Evolutionary conservation across 768 basidiomycete genomes (phyloP).

Genomic region (Chlorophyllum brunneum): DNA sequence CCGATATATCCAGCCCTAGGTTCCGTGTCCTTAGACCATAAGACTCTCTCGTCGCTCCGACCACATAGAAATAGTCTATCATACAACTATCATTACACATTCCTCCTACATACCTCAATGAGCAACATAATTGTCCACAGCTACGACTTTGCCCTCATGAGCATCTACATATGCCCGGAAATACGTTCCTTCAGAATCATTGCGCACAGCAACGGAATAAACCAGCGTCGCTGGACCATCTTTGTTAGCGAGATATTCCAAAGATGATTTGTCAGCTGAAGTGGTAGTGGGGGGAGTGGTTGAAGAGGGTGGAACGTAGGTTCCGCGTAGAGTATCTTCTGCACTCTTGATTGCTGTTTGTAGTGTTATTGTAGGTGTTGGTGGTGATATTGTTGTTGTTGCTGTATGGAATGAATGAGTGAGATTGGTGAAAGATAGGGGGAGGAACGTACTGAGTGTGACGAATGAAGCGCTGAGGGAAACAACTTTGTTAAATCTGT

Average conservation of each 20-base stretch:
- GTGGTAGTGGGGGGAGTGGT: slow-evolving; percentile 7
- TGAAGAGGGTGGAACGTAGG: neutral
- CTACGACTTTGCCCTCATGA: slow-evolving; percentile 42
- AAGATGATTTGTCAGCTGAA: neutral
- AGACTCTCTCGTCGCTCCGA: no score
- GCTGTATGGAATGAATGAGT: neutral
- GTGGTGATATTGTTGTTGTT: neutral
- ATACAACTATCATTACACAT: no score
- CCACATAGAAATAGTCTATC: no score
- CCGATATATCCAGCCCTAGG: no score
- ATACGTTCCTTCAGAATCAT: slow-evolving; percentile 37
- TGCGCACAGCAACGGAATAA: slow-evolving; percentile 31
- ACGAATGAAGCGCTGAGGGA: slow-evolving; percentile 32
- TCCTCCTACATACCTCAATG: neutral
- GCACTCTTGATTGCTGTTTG: slow-evolving; percentile 7
- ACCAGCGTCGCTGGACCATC: slow-evolving; percentile 37
- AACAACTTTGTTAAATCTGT: slow-evolving; percentile 23
- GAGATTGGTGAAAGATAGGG: neutral
- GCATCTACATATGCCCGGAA: slow-evolving; percentile 56
- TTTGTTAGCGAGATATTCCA: slow-evolving; percentile 36
- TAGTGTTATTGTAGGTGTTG: neutral
- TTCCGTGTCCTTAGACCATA: no score
- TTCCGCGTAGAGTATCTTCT: slow-evolving; percentile 3
- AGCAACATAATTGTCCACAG: slow-evolving; percentile 39
- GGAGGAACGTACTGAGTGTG: slow-evolving; percentile 22